A percentile compares a stretch with the other conserved stretches of the same genome.
Evolutionary conservation across 2,329 filamentous ascomycete species (phyloP).

Genomic region (Diaporthe amygdali): DNA sequence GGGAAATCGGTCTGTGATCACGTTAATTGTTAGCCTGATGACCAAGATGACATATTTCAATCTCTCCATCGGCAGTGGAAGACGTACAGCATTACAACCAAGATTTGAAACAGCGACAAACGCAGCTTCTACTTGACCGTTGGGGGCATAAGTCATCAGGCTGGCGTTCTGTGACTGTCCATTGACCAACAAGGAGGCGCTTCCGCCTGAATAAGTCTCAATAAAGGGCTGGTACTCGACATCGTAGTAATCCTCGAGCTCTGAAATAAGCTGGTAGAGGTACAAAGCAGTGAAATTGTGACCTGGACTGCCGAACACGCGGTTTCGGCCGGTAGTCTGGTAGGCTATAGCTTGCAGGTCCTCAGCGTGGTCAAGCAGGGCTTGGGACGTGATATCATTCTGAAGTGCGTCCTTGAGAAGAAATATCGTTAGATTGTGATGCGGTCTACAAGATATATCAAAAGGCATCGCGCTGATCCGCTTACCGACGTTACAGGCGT

Average conservation of each 20-base stretch:
- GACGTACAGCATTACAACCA: slow-evolving; percentile 40
- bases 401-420: background rate
- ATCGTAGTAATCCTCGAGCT: slow-evolving; percentile 11
- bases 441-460: background rate
- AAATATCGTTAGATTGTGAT: background rate
- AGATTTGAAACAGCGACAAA: slow-evolving; percentile 41
- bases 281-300: slow-evolving; percentile 8
- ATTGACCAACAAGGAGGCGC: background rate
- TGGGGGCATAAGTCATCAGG: background rate
- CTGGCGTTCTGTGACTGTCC: background rate
- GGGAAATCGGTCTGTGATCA: slow-evolving; percentile 40
- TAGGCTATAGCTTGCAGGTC: slow-evolving; percentile 6
- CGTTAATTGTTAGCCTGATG: background rate
- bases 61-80: background rate
- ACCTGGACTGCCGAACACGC: slow-evolving; percentile 7
- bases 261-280: background rate
- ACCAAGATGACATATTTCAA: accelerated
- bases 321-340: background rate
- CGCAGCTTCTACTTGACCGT: slow-evolving; percentile 42
- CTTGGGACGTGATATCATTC: background rate
- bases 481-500: background rate
- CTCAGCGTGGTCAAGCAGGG: background rate
- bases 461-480: background rate
- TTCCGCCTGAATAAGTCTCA: background rate
- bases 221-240: slow-evolving; percentile 13